Evolutionary conservation across 495 filamentous ascomycete genomes (phyloP), one percentile per base, ranked within the genome.

Genomic region (Talaromyces proteolyticus): DNA sequence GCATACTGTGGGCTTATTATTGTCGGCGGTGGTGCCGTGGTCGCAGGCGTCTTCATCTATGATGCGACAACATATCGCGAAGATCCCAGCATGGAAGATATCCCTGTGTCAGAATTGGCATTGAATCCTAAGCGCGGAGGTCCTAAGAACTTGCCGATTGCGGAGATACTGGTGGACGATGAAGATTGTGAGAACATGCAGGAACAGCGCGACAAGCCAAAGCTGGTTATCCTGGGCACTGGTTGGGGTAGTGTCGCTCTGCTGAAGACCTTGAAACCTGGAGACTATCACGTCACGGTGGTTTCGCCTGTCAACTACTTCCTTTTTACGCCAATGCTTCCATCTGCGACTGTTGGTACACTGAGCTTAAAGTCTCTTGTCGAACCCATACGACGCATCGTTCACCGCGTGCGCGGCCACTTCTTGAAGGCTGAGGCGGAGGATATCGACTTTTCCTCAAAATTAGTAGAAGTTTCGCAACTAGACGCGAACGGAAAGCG

Each of bases 251-350:
- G 88, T 56, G 85, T 99, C 50, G 87, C 91, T 17, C 72, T 99
- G 37, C 67, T 99, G 16, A 99, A 99, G 70, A 86, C 86, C 48
- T 70, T 99, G 50, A 85, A 91, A 42, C 86, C 91, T 2, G 89
- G 88, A 4, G 84, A 94, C 54, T 98, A 96, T 60, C 90, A 97
- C 64, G 82, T 97, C 56, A 96, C 91, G 11, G 88, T 97, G 29
- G 84, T 99, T 39, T 93, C 88, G 1, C 91, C 94, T 1, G 85
- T 84, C 23, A 97, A 97, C 56, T 94, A 97, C 69, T 99, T 99
- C 69, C 66, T 97, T 34, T 99, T 97, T 65, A 97, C 94, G 2
- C 94, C 94, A 3, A 96, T 99, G 88, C 74, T 99, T 18, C 94
- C 94, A 2, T 92, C 88, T 18, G 94, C 92, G 6, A 99, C 94